These are phyloP conservation scores for Ziziphus jujuba DNA, from an alignment of 306 rosid genomes.

Conservation along the genomic window DNA sequence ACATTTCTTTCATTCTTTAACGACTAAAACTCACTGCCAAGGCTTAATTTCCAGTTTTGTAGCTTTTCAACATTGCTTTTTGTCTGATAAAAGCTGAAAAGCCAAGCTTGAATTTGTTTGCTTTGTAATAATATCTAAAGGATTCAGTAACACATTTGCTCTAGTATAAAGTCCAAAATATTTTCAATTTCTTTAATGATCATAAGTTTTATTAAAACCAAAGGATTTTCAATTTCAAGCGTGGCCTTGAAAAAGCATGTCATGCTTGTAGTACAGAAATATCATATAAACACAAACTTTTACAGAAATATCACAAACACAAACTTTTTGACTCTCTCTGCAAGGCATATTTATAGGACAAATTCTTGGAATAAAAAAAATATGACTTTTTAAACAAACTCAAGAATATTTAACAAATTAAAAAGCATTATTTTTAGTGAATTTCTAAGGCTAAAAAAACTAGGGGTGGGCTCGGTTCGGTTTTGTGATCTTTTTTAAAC, in stretches of 20 bases:
- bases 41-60: not conserved
- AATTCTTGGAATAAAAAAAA: not conserved
- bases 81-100: not conserved
- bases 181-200: too few relatives aligned
- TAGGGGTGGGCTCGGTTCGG: too few relatives aligned
- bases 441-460: not conserved
- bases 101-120: not conserved
- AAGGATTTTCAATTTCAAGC: too few relatives aligned
- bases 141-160: too few relatives aligned
- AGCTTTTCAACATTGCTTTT: not conserved
- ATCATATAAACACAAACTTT: too few relatives aligned
- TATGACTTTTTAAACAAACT: not conserved
- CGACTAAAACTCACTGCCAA: constrained; percentile 15
- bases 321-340: not conserved
- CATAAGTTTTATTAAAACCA: too few relatives aligned
- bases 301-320: too few relatives aligned
- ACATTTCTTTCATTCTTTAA: constrained; percentile 31
- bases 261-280: too few relatives aligned
- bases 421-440: not conserved
- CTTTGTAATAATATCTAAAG: not conserved
- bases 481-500: too few relatives aligned
- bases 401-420: too few relatives aligned
- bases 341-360: not conserved
- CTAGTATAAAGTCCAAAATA: too few relatives aligned
- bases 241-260: too few relatives aligned